Percentiles rank a stretch among this genome's conserved stretches.
These are phyloP conservation scores for Penicillium antarcticum DNA, from an alignment of 495 filamentous ascomycete species.

Conservation along the genomic window DNA sequence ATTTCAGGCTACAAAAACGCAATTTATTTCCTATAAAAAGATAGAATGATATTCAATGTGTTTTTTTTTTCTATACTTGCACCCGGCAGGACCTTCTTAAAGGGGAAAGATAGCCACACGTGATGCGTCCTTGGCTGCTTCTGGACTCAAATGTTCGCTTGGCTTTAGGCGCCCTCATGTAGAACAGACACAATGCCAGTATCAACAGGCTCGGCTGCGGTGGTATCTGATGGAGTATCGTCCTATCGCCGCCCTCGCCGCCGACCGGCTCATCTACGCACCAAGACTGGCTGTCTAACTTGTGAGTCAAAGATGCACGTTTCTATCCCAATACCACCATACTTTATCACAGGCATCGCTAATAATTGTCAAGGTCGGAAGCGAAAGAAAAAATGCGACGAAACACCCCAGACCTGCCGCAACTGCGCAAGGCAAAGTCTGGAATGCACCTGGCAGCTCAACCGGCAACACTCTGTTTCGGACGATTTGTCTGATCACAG, in stretches of 20 bases:
- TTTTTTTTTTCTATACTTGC: no score
- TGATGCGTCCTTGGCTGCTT: no score
- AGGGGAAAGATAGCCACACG: no score
- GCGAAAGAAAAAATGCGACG: slow-evolving; percentile 27
- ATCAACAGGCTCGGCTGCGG: no score
- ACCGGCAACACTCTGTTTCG: no score
- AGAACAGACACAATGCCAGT: no score
- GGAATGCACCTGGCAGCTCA: slow-evolving; percentile 9
- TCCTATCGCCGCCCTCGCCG: slow-evolving; percentile 17
- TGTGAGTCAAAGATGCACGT: slow-evolving; percentile 5
- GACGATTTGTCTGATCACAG: background rate
- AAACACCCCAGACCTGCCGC: slow-evolving; percentile 8
- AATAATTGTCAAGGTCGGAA: slow-evolving; percentile 10
- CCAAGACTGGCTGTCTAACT: slow-evolving; percentile 22
- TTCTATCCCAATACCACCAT: background rate
- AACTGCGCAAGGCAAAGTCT: slow-evolving; percentile 14
- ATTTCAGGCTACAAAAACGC: no score
- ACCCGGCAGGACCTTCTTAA: no score
- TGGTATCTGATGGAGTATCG: background rate
- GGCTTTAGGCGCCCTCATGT: no score
- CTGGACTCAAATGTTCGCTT: no score
- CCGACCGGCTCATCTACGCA: slow-evolving; percentile 20
- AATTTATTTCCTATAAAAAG: no score
- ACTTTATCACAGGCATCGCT: background rate
- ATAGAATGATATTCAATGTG: no score